These are phyloP conservation scores for Colletotrichum abscissum DNA, from an alignment of 2,329 filamentous ascomycete genomes.

Conservation along the genomic window DNA sequence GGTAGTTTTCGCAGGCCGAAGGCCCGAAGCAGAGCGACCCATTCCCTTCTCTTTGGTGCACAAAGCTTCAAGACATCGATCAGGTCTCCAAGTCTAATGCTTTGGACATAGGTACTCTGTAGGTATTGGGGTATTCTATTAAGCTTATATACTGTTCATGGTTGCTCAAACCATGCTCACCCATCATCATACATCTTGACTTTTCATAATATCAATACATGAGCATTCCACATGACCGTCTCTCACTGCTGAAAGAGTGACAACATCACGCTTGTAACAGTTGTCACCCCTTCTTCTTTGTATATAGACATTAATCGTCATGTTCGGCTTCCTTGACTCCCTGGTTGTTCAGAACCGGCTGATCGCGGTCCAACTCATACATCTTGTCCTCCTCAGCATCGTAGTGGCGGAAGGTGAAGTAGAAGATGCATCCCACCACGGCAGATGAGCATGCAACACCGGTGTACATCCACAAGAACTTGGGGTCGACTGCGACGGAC, in stretches of 20 bases:
- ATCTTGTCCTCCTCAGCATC: constrained; percentile 51
- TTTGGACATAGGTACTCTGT: neutral
- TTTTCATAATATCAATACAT: constrained; percentile 5
- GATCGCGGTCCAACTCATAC: constrained; percentile 50
- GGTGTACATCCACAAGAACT: constrained; percentile 74
- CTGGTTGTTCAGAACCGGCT: constrained; percentile 40
- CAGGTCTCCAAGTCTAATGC: neutral
- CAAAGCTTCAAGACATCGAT: neutral
- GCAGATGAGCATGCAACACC: constrained; percentile 64
- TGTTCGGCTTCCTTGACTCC: constrained; percentile 15
- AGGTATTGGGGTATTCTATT: neutral
- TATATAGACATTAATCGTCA: neutral
- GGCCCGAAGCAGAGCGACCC: no score
- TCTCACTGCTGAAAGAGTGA: neutral
- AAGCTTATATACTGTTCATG: neutral
- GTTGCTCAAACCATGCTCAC: neutral
- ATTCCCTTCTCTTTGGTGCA: neutral
- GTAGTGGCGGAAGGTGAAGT: constrained; percentile 51
- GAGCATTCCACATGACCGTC: neutral
- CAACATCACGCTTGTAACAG: neutral
- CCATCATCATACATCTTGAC: neutral
- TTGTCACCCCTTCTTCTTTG: no score
- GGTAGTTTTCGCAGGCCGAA: no score
- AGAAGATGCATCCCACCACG: constrained; percentile 64
- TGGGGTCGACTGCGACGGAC: constrained; percentile 66